Conservation (phyloP, 768 basidiomycete genomes). For the Suillus luteus region DNA sequence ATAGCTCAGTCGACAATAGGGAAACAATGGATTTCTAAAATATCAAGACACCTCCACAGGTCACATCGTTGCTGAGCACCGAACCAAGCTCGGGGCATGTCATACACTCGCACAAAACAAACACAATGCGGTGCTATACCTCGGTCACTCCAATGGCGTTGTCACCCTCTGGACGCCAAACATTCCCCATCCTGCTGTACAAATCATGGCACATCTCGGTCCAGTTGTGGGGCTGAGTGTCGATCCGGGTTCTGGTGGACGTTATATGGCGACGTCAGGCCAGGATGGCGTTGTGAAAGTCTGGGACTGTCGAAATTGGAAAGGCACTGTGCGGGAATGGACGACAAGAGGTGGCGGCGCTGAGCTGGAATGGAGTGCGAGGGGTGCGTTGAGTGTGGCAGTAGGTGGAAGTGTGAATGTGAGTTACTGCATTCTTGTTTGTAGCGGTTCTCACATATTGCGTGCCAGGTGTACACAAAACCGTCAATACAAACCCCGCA, state of each 20-base stretch:
- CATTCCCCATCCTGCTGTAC: slow-evolving; percentile 87
- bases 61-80: slow-evolving; percentile 79
- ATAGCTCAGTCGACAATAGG: slow-evolving; percentile 41
- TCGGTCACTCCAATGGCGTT: slow-evolving; percentile 93
- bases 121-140: slow-evolving; percentile 92
- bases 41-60: slow-evolving; percentile 98
- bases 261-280: slow-evolving; percentile 91
- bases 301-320: slow-evolving; percentile 98
- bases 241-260: slow-evolving; percentile 81
- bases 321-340: slow-evolving; percentile 83
- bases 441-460: slow-evolving; percentile 9
- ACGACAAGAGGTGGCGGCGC: slow-evolving; percentile 63
- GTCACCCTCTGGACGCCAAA: slow-evolving; percentile 99
- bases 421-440: slow-evolving; percentile 24
- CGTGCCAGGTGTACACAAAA: slow-evolving; percentile 66
- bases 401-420: slow-evolving; percentile 86
- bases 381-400: slow-evolving; percentile 79
- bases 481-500: slow-evolving; percentile 64
- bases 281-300: slow-evolving; percentile 89
- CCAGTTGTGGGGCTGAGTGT: slow-evolving; percentile 80
- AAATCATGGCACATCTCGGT: slow-evolving; percentile 87
- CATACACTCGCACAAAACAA: slow-evolving; percentile 85
- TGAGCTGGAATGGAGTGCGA: slow-evolving; percentile 83
- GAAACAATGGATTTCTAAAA: slow-evolving; percentile 88
- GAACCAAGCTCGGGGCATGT: slow-evolving; percentile 87